These are phyloP conservation scores for Lathyrus oleraceus DNA, from an alignment of 306 rosid species.

Conservation along the genomic window DNA sequence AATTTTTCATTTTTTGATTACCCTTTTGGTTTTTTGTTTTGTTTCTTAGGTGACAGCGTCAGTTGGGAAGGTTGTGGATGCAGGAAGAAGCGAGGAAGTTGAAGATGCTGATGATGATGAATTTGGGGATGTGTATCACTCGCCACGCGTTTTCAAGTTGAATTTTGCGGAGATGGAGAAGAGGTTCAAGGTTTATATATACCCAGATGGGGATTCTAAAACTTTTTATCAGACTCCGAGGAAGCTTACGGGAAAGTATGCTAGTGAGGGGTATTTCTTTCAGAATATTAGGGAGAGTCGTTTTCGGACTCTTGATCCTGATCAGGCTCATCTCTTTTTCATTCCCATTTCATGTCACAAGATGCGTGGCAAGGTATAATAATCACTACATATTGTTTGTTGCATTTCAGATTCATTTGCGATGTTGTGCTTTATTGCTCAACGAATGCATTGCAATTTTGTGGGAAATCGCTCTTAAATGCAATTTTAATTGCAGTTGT, in stretches of 20 bases:
- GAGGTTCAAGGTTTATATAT: constrained; percentile 81
- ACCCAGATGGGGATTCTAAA: constrained; percentile 91
- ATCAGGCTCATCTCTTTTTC: constrained; percentile 84
- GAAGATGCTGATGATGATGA: constrained; percentile 21
- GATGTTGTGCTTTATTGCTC: neutral
- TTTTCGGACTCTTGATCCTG: constrained; percentile 81
- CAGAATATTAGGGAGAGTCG: constrained; percentile 83
- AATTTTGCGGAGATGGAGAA: constrained; percentile 79
- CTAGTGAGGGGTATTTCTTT: constrained; percentile 93
- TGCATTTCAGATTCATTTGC: neutral
- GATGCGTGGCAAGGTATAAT: constrained; percentile 92
- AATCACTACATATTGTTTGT: neutral
- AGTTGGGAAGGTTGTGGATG: constrained; percentile 31
- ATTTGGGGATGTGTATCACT: constrained; percentile 62
- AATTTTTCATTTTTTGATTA: neutral
- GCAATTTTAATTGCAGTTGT: neutral
- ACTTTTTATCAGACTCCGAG: constrained; percentile 94
- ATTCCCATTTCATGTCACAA: constrained; percentile 93
- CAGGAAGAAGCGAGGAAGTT: neutral
- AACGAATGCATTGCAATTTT: neutral
- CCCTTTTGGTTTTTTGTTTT: constrained; percentile 24
- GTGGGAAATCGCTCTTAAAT: neutral
- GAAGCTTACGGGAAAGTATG: constrained; percentile 89
- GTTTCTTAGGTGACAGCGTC: constrained; percentile 36
- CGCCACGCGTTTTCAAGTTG: constrained; percentile 65